Base-by-base conservation (phyloP, 495 filamentous ascomycete species). In the Diplogelasinospora grovesii region DNA sequence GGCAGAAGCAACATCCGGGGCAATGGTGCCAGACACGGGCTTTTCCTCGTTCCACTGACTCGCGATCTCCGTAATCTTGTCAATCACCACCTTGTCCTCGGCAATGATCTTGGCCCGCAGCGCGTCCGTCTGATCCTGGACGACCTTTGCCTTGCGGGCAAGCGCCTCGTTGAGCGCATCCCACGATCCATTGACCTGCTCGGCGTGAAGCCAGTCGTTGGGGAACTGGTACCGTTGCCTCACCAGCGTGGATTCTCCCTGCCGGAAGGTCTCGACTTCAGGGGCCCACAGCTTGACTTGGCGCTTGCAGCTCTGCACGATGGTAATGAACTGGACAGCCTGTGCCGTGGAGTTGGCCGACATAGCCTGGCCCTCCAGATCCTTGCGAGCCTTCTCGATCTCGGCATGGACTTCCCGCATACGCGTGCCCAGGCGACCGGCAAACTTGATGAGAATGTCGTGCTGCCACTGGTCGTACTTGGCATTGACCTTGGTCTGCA, bases 391-490 rank as follows among this genome's bases (percentile, higher is more conserved):
- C 63, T 85, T 84, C 53, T 92, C 86, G 44, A 96, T 79, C 42
- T 96, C 89, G 6, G 82, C 77, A 49, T 89, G 82, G 2, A 94
- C 79, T 51, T 97, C 90, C 39, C 83, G 72, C 80, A 96, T 89
- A 27, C 86, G 82, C 41, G 78, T 84, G n/a, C 89, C 88, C 38
- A 96, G 81, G 31, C 88, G 84, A 18, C 73, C 71, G 26, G 88
- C 93, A 61, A 99, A 99, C 55, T 93, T 93, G 24, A 82, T 71
- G 14, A 95, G 69, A 28, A 99, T 94, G 40, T 99, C 92, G 49
- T 95, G 89, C 54, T 99, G 92, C 92, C 92, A 99, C 62, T 97
- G 93, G 58, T 99, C 93, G 53, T 99, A 99, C 54, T 96, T 97
- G 40, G 86, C 85, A 57, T 95, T 96, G 58, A 99, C 90, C 60